A percentile compares a stretch with the other conserved stretches of the same genome.
These are phyloP conservation scores for Castanopsis chinensis DNA, from an alignment of 306 rosid genomes.

Conservation along the genomic window DNA sequence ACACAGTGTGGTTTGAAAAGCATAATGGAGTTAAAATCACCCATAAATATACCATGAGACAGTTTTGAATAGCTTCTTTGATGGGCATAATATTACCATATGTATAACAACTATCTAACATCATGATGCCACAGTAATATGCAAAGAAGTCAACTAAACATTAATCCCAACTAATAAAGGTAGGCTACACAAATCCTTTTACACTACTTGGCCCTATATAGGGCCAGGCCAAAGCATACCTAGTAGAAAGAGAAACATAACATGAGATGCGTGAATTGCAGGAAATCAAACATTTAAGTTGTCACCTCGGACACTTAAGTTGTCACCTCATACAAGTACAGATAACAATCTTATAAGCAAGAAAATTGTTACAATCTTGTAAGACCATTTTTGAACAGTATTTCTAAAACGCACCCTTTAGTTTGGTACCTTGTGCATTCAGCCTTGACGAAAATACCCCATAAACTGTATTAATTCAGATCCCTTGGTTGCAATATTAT, in stretches of 20 bases:
- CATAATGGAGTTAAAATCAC: neutral
- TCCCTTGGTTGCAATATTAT: too few species aligned
- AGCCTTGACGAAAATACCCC: neutral
- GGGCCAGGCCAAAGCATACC: neutral
- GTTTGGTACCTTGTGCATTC: neutral
- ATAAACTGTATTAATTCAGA: neutral
- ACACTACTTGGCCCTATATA: neutral
- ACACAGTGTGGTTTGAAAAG: constrained; percentile 16
- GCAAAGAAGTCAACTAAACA: neutral
- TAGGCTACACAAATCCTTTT: neutral
- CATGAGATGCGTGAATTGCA: neutral
- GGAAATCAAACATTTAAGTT: neutral
- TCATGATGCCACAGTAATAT: neutral
- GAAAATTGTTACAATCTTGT: neutral
- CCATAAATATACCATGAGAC: neutral
- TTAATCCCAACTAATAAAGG: neutral
- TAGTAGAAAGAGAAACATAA: neutral
- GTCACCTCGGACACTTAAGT: neutral
- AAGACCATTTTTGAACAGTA: neutral
- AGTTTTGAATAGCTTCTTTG: neutral
- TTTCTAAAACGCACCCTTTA: neutral
- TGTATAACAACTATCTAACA: neutral
- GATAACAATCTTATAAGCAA: neutral
- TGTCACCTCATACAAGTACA: neutral
- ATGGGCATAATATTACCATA: constrained; percentile 9